Evolutionary conservation across 1,139 yeast species (phyloP).

Genomic region (Lodderomyces beijingensis): DNA sequence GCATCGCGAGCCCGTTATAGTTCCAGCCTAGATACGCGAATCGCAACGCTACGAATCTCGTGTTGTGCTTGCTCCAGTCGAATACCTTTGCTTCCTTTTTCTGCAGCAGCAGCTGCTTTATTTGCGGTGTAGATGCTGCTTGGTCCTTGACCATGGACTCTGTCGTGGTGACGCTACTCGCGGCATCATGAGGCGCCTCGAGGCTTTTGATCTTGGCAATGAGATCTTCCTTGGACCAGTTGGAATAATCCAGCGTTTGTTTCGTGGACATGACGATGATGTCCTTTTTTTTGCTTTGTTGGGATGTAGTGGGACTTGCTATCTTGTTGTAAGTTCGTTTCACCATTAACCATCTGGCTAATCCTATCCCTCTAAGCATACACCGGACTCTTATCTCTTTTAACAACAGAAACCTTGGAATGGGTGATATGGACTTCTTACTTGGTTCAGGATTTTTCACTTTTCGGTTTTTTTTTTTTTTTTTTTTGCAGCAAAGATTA

Average conservation of each 20-base stretch:
- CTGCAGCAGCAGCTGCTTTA: too few species aligned
- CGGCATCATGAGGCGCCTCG: slow-evolving; percentile 24
- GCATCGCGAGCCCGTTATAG: slow-evolving; percentile 86
- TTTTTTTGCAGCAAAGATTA: too few species aligned
- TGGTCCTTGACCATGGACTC: not conserved
- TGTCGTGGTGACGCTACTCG: not conserved
- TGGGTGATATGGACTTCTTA: too few species aligned
- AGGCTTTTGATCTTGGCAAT: slow-evolving; percentile 45
- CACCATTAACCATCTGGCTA: slow-evolving; percentile 3
- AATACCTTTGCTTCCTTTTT: slow-evolving; percentile 46
- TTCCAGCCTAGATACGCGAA: slow-evolving; percentile 94
- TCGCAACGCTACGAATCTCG: slow-evolving; percentile 69
- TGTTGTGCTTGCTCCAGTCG: slow-evolving; percentile 65
- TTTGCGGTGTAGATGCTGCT: slow-evolving; percentile 5
- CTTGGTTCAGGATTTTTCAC: too few species aligned
- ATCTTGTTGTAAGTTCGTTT: slow-evolving; percentile 3
- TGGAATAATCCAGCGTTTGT: slow-evolving; percentile 27
- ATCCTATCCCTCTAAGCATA: not conserved
- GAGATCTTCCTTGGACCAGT: slow-evolving; percentile 52
- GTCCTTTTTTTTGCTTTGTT: not conserved
- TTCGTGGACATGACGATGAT: slow-evolving; percentile 1
- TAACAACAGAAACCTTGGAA: too few species aligned
- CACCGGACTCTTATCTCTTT: too few species aligned
- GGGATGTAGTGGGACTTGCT: not conserved
- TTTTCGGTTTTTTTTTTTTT: too few species aligned